Conservation (phyloP, 2,329 filamentous ascomycete species). For the Pseudogymnoascus sp. region DNA sequence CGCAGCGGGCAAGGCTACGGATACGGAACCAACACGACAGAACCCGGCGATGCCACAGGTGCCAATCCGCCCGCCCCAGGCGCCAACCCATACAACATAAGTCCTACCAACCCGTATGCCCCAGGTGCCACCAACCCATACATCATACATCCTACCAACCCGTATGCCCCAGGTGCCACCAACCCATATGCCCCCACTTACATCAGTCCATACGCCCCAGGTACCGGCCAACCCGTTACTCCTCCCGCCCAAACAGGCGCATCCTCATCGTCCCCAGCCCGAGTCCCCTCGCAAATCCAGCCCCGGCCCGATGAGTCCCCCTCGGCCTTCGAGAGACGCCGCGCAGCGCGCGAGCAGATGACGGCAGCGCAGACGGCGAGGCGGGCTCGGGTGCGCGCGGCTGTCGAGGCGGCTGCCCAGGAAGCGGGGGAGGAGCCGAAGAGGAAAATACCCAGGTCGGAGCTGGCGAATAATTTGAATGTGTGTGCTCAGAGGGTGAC, state of each 20-base stretch:
- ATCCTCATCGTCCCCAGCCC: no score
- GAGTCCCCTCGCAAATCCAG: neutral
- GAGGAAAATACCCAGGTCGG: neutral
- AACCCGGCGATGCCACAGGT: neutral
- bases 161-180: no score
- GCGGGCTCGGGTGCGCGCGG: neutral
- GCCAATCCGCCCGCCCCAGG: neutral
- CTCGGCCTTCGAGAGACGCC: neutral
- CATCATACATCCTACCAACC: neutral
- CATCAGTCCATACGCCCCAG: no score
- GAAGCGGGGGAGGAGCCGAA: neutral
- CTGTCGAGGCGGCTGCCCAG: neutral
- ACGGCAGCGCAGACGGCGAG: neutral
- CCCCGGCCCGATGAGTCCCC: neutral
- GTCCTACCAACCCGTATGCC: no score
- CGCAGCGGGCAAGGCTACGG: no score
- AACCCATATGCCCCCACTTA: no score
- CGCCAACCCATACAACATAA: no score
- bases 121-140: no score
- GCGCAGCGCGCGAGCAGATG: neutral
- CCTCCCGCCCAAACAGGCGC: no score
- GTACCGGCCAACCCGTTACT: no score
- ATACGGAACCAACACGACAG: neutral
- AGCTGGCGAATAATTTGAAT: neutral
- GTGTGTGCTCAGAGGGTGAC: neutral